phyloP scores from a whole-genome alignment of 345 rosid genomes.

The Lepidium aucheri region DNA sequence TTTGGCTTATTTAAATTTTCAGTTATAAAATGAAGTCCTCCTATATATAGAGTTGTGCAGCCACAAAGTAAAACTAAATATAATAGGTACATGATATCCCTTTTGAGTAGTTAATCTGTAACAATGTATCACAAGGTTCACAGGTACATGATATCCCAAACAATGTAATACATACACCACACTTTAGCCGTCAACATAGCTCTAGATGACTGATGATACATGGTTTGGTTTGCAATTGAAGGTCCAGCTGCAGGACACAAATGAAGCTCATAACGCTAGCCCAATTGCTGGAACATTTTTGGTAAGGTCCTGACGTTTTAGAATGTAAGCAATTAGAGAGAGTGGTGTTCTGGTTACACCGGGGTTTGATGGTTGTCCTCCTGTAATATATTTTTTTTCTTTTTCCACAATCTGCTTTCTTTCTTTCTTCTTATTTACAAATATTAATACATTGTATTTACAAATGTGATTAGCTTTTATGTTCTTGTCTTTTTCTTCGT shows the following conservation, averaged over 20 bases:
- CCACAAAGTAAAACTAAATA: not conserved
- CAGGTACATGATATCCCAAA: too few relatives aligned
- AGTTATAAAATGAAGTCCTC: not conserved
- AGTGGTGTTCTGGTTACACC: constrained; percentile 14
- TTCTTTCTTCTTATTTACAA: constrained; percentile 10
- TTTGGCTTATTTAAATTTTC: too few relatives aligned
- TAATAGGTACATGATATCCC: constrained; percentile 34
- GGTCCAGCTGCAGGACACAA: constrained; percentile 28
- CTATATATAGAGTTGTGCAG: not conserved
- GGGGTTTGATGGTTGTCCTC: constrained; percentile 1
- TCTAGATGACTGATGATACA: constrained; percentile 15
- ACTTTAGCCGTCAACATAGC: constrained; percentile 6
- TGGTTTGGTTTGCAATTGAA: constrained; percentile 17
- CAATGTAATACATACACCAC: too few relatives aligned
- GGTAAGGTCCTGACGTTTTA: constrained; percentile 19
- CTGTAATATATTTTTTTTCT: constrained; percentile 16
- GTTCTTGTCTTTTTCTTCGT: not conserved
- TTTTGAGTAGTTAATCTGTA: not conserved
- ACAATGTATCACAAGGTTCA: not conserved
- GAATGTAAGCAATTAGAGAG: constrained; percentile 27
- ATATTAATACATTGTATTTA: constrained; percentile 15
- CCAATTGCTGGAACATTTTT: constrained; percentile 29
- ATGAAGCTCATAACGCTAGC: constrained; percentile 18
- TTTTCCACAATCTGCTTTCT: constrained; percentile 4
- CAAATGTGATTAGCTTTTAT: constrained; percentile 13